Conservation (phyloP, 768 basidiomycete genomes). For the Calocybe cyanea region DNA sequence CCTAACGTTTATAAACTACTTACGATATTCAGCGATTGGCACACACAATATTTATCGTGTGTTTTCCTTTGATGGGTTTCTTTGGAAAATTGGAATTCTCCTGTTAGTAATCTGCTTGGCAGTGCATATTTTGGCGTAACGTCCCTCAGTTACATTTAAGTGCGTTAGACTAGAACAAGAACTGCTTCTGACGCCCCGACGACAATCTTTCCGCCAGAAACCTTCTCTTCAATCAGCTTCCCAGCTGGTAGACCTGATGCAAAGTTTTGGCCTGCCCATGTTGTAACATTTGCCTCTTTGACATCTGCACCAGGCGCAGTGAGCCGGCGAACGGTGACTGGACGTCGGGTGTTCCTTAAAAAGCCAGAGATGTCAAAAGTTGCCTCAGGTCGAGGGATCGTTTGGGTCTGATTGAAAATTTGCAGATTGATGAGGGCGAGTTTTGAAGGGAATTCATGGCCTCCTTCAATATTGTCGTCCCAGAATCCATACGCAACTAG, state of each 20-base stretch:
- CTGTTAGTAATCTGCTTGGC: too few species aligned
- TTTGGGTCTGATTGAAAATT: slow-evolving; percentile 46
- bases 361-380: slow-evolving; percentile 45
- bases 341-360: slow-evolving; percentile 21
- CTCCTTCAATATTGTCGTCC: slow-evolving; percentile 27
- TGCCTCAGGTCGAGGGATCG: slow-evolving; percentile 34
- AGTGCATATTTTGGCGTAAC: too few species aligned
- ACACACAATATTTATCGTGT: too few species aligned
- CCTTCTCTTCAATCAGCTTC: slow-evolving; percentile 32
- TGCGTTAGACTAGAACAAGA: slow-evolving; percentile 24
- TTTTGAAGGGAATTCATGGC: slow-evolving; percentile 36
- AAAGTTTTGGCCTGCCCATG: slow-evolving; percentile 50
- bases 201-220: slow-evolving; percentile 27
- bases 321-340: slow-evolving; percentile 36
- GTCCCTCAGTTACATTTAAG: neutral
- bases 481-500: slow-evolving; percentile 51
- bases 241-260: slow-evolving; percentile 38
- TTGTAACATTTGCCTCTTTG: slow-evolving; percentile 37
- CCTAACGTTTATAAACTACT: too few species aligned
- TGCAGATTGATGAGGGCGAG: slow-evolving; percentile 47
- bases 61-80: too few species aligned
- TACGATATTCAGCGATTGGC: too few species aligned
- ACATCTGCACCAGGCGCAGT: slow-evolving; percentile 48
- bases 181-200: slow-evolving; percentile 36
- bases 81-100: too few species aligned